Evolutionary conservation across 352 stramenopile genomes (phyloP).

Genomic region (Phytophthora kernoviae): DNA sequence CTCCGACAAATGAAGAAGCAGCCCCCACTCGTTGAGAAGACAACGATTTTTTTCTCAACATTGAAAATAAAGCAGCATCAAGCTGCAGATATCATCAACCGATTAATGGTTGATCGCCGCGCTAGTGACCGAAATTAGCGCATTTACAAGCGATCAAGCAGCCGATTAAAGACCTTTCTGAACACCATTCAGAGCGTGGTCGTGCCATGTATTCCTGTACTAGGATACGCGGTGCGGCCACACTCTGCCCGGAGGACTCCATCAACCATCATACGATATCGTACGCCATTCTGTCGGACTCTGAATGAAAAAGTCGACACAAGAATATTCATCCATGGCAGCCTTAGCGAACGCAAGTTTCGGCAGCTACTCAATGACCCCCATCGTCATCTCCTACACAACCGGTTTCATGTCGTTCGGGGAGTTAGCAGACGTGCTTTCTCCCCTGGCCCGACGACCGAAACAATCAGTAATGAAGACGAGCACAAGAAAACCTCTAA

Average conservation of each 20-base stretch:
- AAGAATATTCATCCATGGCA: slow-evolving; percentile 12
- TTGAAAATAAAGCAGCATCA: slow-evolving; percentile 15
- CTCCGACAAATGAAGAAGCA: slow-evolving; percentile 26
- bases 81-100: slow-evolving; percentile 15
- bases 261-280: slow-evolving; percentile 2
- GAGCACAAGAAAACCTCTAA: slow-evolving; percentile 1
- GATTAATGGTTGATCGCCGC: slow-evolving; percentile 20
- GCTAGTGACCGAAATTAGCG: slow-evolving; percentile 25
- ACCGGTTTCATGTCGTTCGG: slow-evolving; percentile 26
- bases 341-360: slow-evolving; percentile 13
- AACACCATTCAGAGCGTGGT: slow-evolving; percentile 11
- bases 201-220: slow-evolving; percentile 7
- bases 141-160: slow-evolving; percentile 18
- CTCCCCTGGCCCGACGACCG: slow-evolving; percentile 22
- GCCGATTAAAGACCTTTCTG: slow-evolving; percentile 15
- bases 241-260: background rate
- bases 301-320: slow-evolving; percentile 23
- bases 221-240: slow-evolving; percentile 1
- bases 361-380: slow-evolving; percentile 4
- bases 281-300: slow-evolving; percentile 12
- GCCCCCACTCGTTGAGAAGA: slow-evolving; percentile 19
- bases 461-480: slow-evolving; percentile 14
- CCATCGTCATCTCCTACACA: slow-evolving; percentile 4
- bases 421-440: slow-evolving; percentile 25
- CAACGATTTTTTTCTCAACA: slow-evolving; percentile 15